Conservation (phyloP, 2,329 filamentous ascomycete genomes). For the Harringtonia lauricola region DNA sequence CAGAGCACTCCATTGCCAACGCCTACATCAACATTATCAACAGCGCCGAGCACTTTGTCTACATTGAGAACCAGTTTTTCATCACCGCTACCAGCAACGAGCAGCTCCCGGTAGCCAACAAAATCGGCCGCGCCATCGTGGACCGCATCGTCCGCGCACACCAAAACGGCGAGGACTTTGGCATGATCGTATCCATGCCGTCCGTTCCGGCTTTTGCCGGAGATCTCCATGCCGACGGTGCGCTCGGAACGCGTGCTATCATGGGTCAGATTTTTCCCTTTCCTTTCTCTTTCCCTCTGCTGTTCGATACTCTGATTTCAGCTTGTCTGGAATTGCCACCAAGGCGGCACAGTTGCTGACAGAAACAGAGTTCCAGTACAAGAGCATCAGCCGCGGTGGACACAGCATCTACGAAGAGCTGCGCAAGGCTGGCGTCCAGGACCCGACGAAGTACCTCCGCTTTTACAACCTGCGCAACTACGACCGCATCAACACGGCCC, state of each 20-base stretch:
- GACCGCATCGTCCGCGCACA: constrained; percentile 65
- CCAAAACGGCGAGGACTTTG: constrained; percentile 53
- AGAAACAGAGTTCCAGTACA: constrained; percentile 82
- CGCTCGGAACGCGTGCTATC: constrained; percentile 69
- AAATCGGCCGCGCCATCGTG: constrained; percentile 68
- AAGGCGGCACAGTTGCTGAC: too few relatives aligned
- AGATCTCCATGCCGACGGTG: constrained; percentile 61
- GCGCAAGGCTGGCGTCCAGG: constrained; percentile 48
- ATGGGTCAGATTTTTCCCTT: too few relatives aligned
- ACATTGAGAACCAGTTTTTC: constrained; percentile 83
- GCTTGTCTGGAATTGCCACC: too few relatives aligned
- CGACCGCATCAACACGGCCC: constrained; percentile 66
- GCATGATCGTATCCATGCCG: constrained; percentile 68
- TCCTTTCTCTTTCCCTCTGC: too few relatives aligned
- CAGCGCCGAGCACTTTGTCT: constrained; percentile 61
- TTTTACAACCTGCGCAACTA: constrained; percentile 83
- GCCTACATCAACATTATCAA: constrained; percentile 67
- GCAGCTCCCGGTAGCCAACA: constrained; percentile 64
- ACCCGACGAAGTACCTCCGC: constrained; percentile 63
- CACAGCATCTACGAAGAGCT: constrained; percentile 68
- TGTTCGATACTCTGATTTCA: too few relatives aligned
- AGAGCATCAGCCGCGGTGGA: constrained; percentile 66
- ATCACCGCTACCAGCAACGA: constrained; percentile 66
- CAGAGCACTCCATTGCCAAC: constrained; percentile 72
- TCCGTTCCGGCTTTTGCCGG: constrained; percentile 75